Percentiles rank a stretch among this genome's conserved stretches.
Evolutionary conservation across 257 asterid genomes (phyloP).

Genomic region (Capsicum pubescens): DNA sequence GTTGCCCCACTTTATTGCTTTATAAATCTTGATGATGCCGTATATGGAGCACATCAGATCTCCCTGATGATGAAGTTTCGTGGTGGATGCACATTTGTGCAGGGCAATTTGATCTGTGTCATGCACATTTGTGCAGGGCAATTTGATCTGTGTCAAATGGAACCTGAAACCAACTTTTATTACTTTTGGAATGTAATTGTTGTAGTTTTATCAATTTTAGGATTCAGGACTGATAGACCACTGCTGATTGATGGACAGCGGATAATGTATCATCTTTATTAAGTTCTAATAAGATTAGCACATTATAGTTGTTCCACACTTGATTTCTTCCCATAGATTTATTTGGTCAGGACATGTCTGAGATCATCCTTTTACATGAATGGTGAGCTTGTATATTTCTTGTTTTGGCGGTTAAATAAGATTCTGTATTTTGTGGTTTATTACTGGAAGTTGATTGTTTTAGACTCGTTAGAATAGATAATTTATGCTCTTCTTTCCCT

Average conservation of each 20-base stretch:
- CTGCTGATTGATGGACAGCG: conserved; percentile 48
- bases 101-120: conserved; percentile 40
- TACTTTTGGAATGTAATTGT: conserved; percentile 53
- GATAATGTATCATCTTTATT: conserved; percentile 51
- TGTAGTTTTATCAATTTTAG: conserved; percentile 68
- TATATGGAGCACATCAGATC: conserved; percentile 40
- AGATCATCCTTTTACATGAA: conserved; percentile 23
- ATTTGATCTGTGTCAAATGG: conserved; percentile 43
- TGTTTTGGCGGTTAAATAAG: conserved; percentile 17
- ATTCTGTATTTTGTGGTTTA: background rate
- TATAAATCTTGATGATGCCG: conserved; percentile 50
- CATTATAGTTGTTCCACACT: conserved; percentile 43
- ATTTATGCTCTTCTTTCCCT: background rate
- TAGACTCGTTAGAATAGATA: conserved; percentile 4
- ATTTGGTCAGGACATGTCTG: background rate
- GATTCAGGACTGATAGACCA: conserved; percentile 62
- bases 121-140: conserved; percentile 33
- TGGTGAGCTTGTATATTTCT: conserved; percentile 26
- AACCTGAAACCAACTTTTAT: conserved; percentile 34
- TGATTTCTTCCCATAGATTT: background rate
- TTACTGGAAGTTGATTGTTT: background rate
- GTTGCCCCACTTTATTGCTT: conserved; percentile 54
- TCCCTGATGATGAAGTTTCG: conserved; percentile 43
- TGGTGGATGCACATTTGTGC: conserved; percentile 38
- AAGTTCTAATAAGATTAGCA: conserved; percentile 52